Base-by-base conservation (phyloP, 495 filamentous ascomycete genomes). In the Lepidopterella palustris region DNA sequence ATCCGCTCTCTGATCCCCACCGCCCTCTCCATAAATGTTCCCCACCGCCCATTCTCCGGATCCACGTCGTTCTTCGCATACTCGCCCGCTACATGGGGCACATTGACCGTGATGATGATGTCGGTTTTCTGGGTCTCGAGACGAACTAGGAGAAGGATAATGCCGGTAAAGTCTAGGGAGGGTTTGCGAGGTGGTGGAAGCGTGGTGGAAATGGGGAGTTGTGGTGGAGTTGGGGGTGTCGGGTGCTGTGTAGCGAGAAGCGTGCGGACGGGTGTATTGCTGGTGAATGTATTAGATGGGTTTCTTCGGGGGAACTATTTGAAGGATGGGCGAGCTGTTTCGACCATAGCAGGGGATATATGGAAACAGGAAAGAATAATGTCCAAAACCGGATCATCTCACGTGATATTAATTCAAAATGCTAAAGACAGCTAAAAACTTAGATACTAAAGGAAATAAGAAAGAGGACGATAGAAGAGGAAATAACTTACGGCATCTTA, bases 31-130 rank as follows among this genome's bases (percentile, higher is more conserved):
- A 92, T 74, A 62, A 87, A 70, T 69, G 83, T 72, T 82, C 80
- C 72, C 82, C 84, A 23, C 81, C 83, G 24, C 79, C 74, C 70
- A 78, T 71, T 67, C 31, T 24, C 54, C n/a, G 82, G 64, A 53
- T 87, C 75, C 60, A 90, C 83, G 52, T 89, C 86, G 21, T 83
- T 81, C 57, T 75, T 78, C 51, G 80, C 77, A 62, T 85, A 81
- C 70, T 82, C 78, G n/a, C 79, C 79, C 61, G 79, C 74, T 57
- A 85, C 80, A 71, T 90, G 85, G 25, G 92, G 93, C 29, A 96
- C 87, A 75, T 97, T 97, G 70, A 96, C 81, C 27, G 89, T 88
- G 57, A 95, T 82, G 25, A 96, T 70, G n/a, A 98, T 68, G 75
- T 98, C 93, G 13, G 93, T 92, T 61, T 74, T 75, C 72, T 95